Conservation (phyloP, 2,329 filamentous ascomycete species). For the Plectosphaerella cucumerina region DNA sequence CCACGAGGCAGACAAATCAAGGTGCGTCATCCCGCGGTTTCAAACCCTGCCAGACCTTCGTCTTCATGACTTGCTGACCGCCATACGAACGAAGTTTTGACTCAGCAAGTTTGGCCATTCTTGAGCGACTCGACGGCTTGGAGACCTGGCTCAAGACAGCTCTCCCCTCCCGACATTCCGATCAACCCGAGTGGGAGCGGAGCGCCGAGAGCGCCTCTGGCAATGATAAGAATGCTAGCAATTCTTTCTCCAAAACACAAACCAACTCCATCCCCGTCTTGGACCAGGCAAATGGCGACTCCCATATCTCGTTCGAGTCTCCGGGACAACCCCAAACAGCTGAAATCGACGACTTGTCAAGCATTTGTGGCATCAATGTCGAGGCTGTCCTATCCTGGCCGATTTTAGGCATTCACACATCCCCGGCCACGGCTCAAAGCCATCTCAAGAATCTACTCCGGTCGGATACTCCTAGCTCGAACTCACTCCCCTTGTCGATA, state of each 20-base stretch:
- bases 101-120: slow-evolving; percentile 2
- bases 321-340: not conserved
- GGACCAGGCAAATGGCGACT: not conserved
- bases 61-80: not conserved
- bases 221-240: not conserved
- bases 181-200: not conserved
- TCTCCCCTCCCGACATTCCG: not conserved
- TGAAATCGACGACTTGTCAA: not conserved
- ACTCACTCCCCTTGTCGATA: not conserved
- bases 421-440: not conserved
- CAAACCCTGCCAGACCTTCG: not conserved
- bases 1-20: slow-evolving; percentile 4
- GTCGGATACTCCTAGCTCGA: not conserved
- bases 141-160: not conserved
- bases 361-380: not conserved
- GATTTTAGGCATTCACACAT: not conserved
- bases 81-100: not conserved
- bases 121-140: not conserved
- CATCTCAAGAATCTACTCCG: not conserved
- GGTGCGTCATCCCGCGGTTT: not conserved
- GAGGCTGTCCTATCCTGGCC: not conserved
- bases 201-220: not conserved
- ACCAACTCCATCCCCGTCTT: not conserved
- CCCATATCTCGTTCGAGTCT: not conserved
- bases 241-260: too few relatives aligned